phyloP scores from a whole-genome alignment of 768 basidiomycete genomes.

The Vararia minispora region DNA sequence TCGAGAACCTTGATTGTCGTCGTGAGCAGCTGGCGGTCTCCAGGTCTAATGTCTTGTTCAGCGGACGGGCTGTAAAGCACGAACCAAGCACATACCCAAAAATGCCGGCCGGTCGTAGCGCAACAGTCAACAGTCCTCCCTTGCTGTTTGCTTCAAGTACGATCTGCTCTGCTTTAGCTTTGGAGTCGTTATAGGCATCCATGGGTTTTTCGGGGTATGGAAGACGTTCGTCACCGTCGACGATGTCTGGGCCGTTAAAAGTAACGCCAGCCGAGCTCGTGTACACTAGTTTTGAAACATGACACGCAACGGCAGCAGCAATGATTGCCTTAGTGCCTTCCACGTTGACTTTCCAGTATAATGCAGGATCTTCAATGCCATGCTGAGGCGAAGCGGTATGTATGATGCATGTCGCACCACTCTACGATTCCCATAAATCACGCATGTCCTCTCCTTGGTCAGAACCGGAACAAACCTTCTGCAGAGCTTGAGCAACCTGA shows the following conservation, averaged over 20 bases:
- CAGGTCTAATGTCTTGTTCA: constrained; percentile 69
- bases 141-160: constrained; percentile 83
- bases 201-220: constrained; percentile 61
- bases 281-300: constrained; percentile 83
- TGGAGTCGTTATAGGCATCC: constrained; percentile 92
- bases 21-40: constrained; percentile 77
- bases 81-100: constrained; percentile 58
- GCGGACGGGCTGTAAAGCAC: no score
- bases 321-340: constrained; percentile 83
- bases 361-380: constrained; percentile 48
- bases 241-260: constrained; percentile 72
- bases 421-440: constrained; percentile 31
- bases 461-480: constrained; percentile 39
- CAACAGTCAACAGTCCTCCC: constrained; percentile 77
- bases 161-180: constrained; percentile 76
- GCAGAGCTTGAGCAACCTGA: constrained; percentile 60
- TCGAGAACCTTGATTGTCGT: constrained; percentile 76
- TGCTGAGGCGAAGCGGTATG: constrained; percentile 87
- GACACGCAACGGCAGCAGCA: constrained; percentile 59
- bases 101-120: constrained; percentile 87
- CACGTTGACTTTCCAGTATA: constrained; percentile 92
- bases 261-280: constrained; percentile 90
- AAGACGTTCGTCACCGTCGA: constrained; percentile 82
- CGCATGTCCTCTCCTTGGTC: no score
- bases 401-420: constrained; percentile 81